Evolutionary conservation across 1,284 basidiomycete genomes (phyloP), one percentile per base, ranked within the genome.

Genomic region (Tylopilus orsonianus): DNA sequence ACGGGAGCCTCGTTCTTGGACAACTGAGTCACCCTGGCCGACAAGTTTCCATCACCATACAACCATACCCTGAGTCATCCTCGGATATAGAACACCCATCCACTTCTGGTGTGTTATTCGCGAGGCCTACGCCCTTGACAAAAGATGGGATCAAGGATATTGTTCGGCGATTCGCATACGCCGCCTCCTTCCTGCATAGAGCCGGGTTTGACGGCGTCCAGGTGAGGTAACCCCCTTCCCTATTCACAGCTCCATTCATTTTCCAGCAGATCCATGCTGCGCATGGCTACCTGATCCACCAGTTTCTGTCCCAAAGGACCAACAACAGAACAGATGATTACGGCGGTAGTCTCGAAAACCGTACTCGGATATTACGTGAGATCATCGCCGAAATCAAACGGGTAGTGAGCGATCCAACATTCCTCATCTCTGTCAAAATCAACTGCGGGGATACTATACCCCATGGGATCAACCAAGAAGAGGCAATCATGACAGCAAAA

Each of bases 311-410:
- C 26, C 77, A 69, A 2, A 50, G 54, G 35, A 64, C 63, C 5
- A 81, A 81, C 66, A 67, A 69, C 40, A 72, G 80, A 32, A 75
- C 68, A 7, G 80, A 82, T 55, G 61, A 70, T 22, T 82, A 77
- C 57, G 80, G 80, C 5, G 79, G 79, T 5, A 64, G 64, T 6
- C 49, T 78, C 27, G 68, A 72, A 56, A 80, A 80, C 58, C 70
- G 79, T 34, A 52, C 65, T 18, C 66, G 65, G 2, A 19, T 66
- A 27, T 40, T 66, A 20, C 49, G 67, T 4, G 67, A 70, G 70
- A 46, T 77, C 75, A 55, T 65, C 60, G 5, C 66, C 66, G 44
- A 70, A 67, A 56, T 68, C 10, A 64, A 50, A 37, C 53, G 46
- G 18, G 44, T 36, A 0, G 67, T 68, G n/a, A 56, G 60, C 4